phyloP scores from a whole-genome alignment of 2,329 filamentous ascomycete species.

The Sarocladium strictum region DNA sequence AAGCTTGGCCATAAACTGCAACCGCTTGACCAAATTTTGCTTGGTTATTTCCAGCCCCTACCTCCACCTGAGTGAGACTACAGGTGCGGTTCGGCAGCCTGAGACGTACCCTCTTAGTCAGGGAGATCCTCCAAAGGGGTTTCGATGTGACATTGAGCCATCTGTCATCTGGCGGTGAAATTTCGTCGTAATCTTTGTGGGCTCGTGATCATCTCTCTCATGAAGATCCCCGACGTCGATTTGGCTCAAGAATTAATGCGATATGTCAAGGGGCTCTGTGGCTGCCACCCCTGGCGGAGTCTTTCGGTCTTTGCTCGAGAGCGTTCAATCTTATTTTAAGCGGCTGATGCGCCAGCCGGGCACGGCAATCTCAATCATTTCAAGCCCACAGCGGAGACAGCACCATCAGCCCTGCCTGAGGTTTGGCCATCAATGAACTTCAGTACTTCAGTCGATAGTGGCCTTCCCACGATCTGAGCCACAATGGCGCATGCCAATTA shows the following conservation, averaged over 20 bases:
- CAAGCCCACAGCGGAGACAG: neutral
- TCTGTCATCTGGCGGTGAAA: neutral
- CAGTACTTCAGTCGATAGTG: neutral
- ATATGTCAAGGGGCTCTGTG: neutral
- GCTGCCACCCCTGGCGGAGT: neutral
- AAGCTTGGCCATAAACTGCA: slow-evolving; percentile 5
- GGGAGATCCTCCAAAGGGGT: neutral
- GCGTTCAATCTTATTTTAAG: slow-evolving; percentile 1
- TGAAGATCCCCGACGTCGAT: neutral
- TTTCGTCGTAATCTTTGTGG: neutral
- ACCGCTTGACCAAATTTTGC: slow-evolving; percentile 3
- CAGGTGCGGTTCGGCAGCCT: neutral
- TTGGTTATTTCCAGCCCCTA: neutral
- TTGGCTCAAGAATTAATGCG: neutral
- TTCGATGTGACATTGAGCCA: neutral
- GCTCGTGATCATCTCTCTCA: neutral
- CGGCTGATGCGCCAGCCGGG: neutral
- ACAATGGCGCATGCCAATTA: neutral
- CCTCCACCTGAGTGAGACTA: neutral
- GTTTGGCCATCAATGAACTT: neutral
- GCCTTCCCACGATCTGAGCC: neutral
- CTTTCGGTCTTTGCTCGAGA: neutral
- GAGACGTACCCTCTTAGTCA: neutral
- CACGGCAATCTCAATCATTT: neutral
- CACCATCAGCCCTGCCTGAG: neutral